Conservation (phyloP, 2,329 filamentous ascomycete genomes). For the Ceratocystis cacaofunesta region DNA sequence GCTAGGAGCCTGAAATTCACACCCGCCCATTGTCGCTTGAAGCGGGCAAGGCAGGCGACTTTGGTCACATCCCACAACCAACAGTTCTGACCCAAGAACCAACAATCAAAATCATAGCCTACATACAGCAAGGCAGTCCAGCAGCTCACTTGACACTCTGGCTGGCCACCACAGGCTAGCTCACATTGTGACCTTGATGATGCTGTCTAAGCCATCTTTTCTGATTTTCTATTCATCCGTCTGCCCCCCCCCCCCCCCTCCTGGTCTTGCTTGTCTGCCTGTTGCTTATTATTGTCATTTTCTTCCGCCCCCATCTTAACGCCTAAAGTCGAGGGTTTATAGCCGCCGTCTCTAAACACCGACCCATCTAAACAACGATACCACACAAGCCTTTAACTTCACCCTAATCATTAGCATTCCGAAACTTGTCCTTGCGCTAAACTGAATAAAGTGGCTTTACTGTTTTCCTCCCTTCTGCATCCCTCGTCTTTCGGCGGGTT, state of each 20-base stretch:
- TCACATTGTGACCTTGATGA: too few species aligned
- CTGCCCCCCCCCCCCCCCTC: too few species aligned
- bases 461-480: neutral
- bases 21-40: too few species aligned
- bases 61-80: too few species aligned
- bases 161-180: neutral
- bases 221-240: neutral
- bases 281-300: neutral
- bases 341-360: conserved; percentile 1
- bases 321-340: neutral
- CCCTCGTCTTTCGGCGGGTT: neutral
- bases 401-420: too few species aligned
- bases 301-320: neutral
- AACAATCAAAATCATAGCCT: neutral
- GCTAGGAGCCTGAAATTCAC: neutral
- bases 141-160: neutral
- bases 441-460: too few species aligned
- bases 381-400: neutral
- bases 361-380: neutral
- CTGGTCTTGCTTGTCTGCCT: neutral
- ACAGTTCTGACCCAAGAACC: too few species aligned
- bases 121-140: neutral
- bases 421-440: too few species aligned
- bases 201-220: too few species aligned
- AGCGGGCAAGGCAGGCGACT: too few species aligned